phyloP scores from a whole-genome alignment of 1,284 basidiomycete genomes.

The Microbotryum scabiosae region DNA sequence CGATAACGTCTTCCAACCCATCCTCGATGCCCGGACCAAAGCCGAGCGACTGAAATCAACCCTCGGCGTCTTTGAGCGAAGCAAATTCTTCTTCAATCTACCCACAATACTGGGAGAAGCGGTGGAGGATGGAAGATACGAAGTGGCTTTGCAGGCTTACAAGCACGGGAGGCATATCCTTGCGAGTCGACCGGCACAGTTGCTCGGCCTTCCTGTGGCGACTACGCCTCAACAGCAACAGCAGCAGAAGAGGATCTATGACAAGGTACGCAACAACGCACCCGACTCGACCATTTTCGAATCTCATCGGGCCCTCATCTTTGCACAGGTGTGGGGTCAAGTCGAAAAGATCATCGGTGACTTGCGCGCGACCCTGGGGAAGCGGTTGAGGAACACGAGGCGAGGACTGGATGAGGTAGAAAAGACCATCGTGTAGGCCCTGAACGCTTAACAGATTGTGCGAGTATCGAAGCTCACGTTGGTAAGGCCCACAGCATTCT shows the following conservation, averaged over 20 bases:
- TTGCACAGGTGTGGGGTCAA: constrained; percentile 65
- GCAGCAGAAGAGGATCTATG: constrained; percentile 75
- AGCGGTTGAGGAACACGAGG: constrained; percentile 66
- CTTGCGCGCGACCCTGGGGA: constrained; percentile 70
- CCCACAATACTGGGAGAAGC: constrained; percentile 85
- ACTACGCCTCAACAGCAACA: constrained; percentile 42
- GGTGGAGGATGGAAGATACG: constrained; percentile 83
- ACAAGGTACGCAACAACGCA: constrained; percentile 49
- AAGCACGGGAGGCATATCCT: constrained; percentile 92
- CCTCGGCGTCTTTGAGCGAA: constrained; percentile 88
- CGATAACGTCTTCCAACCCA: constrained; percentile 90
- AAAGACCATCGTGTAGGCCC: constrained; percentile 82
- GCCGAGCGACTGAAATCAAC: constrained; percentile 87
- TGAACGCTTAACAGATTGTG: not conserved
- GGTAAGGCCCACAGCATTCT: constrained; percentile 53
- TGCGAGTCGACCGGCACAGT: constrained; percentile 74
- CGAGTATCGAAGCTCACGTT: too few relatives aligned
- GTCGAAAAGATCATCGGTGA: constrained; percentile 93
- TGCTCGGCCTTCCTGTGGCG: constrained; percentile 52
- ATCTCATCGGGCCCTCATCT: not conserved
- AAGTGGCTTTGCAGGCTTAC: constrained; percentile 88
- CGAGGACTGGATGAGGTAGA: constrained; percentile 88
- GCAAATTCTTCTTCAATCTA: constrained; percentile 97
- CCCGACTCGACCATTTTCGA: not conserved
- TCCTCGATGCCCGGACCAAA: constrained; percentile 91